phyloP scores from a whole-genome alignment of 495 filamentous ascomycete genomes.

The Talaromyces ruber region DNA sequence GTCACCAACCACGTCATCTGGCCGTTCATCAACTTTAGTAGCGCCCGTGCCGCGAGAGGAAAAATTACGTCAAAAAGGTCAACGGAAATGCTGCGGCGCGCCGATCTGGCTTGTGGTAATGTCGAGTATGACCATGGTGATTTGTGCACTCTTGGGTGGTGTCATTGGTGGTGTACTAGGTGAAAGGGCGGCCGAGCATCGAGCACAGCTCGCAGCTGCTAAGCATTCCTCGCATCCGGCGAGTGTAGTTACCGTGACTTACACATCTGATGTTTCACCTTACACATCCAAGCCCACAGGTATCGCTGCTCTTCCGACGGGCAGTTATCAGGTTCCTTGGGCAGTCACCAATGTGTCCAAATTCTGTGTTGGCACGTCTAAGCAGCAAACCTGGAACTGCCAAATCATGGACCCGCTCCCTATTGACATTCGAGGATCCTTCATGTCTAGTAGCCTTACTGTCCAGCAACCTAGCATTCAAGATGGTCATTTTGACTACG shows the following conservation, averaged over 20 bases:
- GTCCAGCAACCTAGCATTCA: constrained; percentile 23
- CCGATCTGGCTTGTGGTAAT: constrained; percentile 62
- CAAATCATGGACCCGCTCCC: constrained; percentile 28
- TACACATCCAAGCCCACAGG: constrained; percentile 48
- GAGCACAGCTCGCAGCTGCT: constrained; percentile 11
- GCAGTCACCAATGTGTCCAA: constrained; percentile 48
- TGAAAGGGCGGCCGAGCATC: constrained; percentile 24
- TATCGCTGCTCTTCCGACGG: constrained; percentile 53
- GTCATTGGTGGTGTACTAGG: constrained; percentile 52
- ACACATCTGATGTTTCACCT: constrained; percentile 56
- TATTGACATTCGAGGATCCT: constrained; percentile 22
- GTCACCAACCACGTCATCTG: neutral
- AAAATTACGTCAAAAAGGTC: constrained; percentile 48
- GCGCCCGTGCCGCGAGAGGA: constrained; percentile 43
- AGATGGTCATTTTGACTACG: constrained; percentile 49
- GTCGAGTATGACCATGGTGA: constrained; percentile 44
- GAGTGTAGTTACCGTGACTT: constrained; percentile 34
- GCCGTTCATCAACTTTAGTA: constrained; percentile 10
- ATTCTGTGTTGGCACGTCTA: constrained; percentile 55
- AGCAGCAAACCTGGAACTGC: constrained; percentile 68
- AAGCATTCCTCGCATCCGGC: constrained; percentile 18
- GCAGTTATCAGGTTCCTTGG: constrained; percentile 54
- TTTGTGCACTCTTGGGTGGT: constrained; percentile 46
- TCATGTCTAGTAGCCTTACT: constrained; percentile 17
- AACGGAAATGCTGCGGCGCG: constrained; percentile 52